Evolutionary conservation across 2,329 filamentous ascomycete genomes (phyloP), one percentile per base, ranked within the genome.

Genomic region (Colletotrichum sp.): DNA sequence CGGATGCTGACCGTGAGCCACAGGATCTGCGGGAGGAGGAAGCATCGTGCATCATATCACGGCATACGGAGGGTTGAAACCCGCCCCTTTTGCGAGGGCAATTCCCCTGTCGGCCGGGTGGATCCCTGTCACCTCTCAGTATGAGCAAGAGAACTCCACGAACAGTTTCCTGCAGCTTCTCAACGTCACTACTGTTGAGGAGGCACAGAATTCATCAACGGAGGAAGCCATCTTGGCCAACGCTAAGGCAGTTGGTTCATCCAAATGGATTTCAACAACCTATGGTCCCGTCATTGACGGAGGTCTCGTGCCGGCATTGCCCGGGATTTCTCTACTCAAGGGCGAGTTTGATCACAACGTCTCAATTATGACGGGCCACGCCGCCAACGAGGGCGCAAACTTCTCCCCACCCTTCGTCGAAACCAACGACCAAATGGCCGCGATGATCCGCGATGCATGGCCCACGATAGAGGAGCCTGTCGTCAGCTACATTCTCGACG

Each of bases 321-420:
- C 77, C 18, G 24, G 73, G 10, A 77, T 76, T 32, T 36, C 76
- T 16, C 34, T 78, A 13, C 49, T 71, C 5, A 69, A 77, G 36
- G 72, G 71, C 9, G 21, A 65, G 9, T 78, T 52, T 28, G 36
- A 76, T 2, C 32, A 28, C n/a, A 32, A 55, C 15, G 63, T 77
- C 18, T 68, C 73, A 4, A 18, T 80, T 36, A 78, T 81, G 68
- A 66, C 78, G 3, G 76, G 79, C 18, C 78, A 89, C 80, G 90
- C 88, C 73, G 87, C 88, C 5, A 86, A 91, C 77, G 90, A 91
- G 83, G 88, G 86, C 7, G 78, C 82, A 15, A 75, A 77, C 4
- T 90, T 90, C 75, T 85, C 85, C 5, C 86, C 86, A 1, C 84
- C 85, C 34, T 84, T 85, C 59, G 87, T 90, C 65, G 83, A 80